A percentile compares a stretch with the other conserved stretches of the same genome.
These are phyloP conservation scores for Zygoascus sp. DNA, from an alignment of 1,139 yeast genomes.

Conservation along the genomic window DNA sequence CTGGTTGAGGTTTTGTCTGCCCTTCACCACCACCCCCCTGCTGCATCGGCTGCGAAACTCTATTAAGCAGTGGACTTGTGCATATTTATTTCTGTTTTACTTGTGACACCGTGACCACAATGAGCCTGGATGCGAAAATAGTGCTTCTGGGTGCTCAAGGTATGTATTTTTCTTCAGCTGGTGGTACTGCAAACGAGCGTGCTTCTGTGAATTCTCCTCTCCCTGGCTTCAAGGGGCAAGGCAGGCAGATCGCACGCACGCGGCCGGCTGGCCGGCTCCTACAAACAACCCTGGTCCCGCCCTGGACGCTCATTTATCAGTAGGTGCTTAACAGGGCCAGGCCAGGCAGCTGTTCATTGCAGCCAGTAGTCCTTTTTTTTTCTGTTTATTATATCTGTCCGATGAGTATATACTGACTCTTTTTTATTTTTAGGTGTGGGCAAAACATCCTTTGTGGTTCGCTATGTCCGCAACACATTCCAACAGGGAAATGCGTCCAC, in stretches of 20 bases:
- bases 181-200: neutral
- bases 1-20: neutral
- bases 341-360: neutral
- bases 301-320: too few relatives aligned
- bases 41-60: neutral
- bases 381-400: neutral
- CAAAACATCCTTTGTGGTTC: constrained; percentile 78
- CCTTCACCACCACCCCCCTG: neutral
- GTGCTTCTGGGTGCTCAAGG: constrained; percentile 38
- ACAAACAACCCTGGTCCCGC: too few relatives aligned
- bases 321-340: neutral
- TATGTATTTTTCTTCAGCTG: constrained; percentile 15
- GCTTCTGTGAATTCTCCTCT: neutral
- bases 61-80: neutral
- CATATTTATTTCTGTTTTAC: constrained; percentile 1
- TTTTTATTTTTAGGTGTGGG: constrained; percentile 63
- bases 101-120: constrained; percentile 11
- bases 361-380: neutral
- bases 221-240: too few relatives aligned
- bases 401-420: neutral
- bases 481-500: constrained; percentile 92
- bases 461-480: constrained; percentile 87
- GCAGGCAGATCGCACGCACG: too few relatives aligned
- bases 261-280: too few relatives aligned
- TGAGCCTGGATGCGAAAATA: constrained; percentile 38